Percentiles rank a stretch among this genome's conserved stretches.
Conservation (phyloP, 108 stramenopile species). For the Skeletonema potamos region DNA sequence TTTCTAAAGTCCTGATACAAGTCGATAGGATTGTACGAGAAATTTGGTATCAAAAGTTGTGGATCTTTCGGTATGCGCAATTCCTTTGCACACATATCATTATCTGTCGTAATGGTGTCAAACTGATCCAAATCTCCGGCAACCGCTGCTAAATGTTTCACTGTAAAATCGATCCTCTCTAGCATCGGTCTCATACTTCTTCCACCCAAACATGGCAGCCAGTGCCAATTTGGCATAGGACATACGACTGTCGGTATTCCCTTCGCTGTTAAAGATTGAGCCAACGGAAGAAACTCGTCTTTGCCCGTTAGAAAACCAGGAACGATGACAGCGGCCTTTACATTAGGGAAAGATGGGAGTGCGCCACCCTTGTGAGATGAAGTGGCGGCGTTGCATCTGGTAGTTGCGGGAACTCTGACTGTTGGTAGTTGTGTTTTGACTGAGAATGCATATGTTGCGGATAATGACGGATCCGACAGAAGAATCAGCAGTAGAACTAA, state of each 20-base stretch:
- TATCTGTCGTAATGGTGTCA: conserved; percentile 11
- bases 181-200: conserved; percentile 67
- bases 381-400: not conserved
- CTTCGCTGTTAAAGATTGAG: conserved; percentile 37
- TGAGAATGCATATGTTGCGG: not conserved
- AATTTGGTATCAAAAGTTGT: conserved; percentile 44
- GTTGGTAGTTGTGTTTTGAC: no score
- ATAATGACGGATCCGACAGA: not conserved
- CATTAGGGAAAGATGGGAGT: conserved; percentile 25
- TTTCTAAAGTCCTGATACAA: conserved; percentile 54
- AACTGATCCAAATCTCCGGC: conserved; percentile 42
- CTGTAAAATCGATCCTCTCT: conserved; percentile 69
- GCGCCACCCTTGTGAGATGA: conserved; percentile 6
- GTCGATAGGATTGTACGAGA: conserved; percentile 59
- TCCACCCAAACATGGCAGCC: conserved; percentile 73
- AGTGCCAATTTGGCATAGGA: conserved; percentile 77
- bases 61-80: conserved; percentile 8
- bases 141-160: conserved; percentile 56
- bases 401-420: not conserved
- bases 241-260: conserved; percentile 67
- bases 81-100: not conserved
- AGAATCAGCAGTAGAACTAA: not conserved
- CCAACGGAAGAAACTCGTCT: conserved; percentile 55
- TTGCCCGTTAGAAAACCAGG: conserved; percentile 74
- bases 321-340: conserved; percentile 69